Percentiles rank a stretch among this genome's conserved stretches.
Conservation (phyloP, 2,329 filamentous ascomycete species). For the Cytospora piceae region DNA sequence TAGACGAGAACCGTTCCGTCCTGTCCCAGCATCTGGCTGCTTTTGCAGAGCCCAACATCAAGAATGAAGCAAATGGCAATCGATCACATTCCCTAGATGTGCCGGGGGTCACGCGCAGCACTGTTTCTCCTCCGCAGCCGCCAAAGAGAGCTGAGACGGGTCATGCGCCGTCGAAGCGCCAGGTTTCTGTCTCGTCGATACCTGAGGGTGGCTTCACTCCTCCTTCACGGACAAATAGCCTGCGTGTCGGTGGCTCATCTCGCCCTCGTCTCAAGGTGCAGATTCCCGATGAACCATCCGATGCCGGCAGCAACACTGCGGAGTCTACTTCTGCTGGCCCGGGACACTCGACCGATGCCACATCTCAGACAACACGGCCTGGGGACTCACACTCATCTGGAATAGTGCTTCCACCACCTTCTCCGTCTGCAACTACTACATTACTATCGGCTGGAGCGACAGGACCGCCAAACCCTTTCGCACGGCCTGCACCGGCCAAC, state of each 20-base stretch:
- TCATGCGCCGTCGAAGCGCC: conserved; percentile 53
- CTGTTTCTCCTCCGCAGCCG: conserved; percentile 60
- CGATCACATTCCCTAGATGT: conserved; percentile 70
- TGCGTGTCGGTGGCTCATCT: conserved; percentile 65
- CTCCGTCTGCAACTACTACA: conserved; percentile 77
- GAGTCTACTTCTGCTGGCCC: conserved; percentile 66
- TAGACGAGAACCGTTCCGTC: conserved; percentile 89
- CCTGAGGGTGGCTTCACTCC: conserved; percentile 69
- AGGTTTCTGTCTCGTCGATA: conserved; percentile 62
- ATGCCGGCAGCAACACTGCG: conserved; percentile 70
- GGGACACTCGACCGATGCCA: conserved; percentile 59
- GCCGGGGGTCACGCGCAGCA: conserved; percentile 56
- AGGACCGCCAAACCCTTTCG: conserved; percentile 94
- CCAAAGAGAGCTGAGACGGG: conserved; percentile 55
- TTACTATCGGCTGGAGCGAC: conserved; percentile 88
- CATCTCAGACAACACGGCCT: conserved; percentile 57
- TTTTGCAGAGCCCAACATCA: conserved; percentile 56
- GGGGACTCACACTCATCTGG: conserved; percentile 64
- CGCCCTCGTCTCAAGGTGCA: conserved; percentile 89
- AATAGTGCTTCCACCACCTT: conserved; percentile 88
- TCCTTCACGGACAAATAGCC: conserved; percentile 77
- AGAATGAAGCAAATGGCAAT: conserved; percentile 41
- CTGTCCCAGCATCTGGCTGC: conserved; percentile 80
- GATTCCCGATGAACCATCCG: conserved; percentile 86
- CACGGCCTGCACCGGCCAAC: conserved; percentile 77